Conservation (phyloP, 225 moss, liverwort and hornwort genomes). For the Pseudoscleropodium purum region DNA sequence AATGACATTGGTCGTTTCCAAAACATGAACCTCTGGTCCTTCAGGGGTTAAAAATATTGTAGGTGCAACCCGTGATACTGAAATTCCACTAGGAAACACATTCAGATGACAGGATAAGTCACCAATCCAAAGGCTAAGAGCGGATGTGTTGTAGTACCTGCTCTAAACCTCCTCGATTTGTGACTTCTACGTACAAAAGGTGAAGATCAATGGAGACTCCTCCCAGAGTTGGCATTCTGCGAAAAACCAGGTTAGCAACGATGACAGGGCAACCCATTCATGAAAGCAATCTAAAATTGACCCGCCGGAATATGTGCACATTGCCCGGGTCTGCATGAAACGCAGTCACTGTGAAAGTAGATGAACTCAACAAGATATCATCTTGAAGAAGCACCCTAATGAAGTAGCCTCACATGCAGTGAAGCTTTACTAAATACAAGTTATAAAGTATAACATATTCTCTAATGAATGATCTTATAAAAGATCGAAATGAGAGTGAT, state of each 20-base stretch:
- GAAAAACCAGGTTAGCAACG: background rate
- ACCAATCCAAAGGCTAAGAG: background rate
- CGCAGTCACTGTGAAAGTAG: background rate
- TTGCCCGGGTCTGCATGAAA: background rate
- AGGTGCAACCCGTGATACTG: background rate
- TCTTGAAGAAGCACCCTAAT: background rate
- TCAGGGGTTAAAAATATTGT: background rate
- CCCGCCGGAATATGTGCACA: background rate
- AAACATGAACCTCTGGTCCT: background rate
- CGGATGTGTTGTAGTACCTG: background rate
- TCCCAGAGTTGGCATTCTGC: slow-evolving; percentile 76
- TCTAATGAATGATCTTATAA: background rate
- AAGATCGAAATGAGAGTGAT: background rate
- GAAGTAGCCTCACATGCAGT: background rate
- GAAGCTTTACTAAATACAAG: background rate
- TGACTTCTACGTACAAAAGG: slow-evolving; percentile 72
- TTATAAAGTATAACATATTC: background rate
- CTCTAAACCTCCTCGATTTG: slow-evolving; percentile 68
- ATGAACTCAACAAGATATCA: background rate
- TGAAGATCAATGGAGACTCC: slow-evolving; percentile 84
- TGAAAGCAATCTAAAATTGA: background rate
- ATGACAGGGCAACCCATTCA: background rate
- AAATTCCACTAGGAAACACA: background rate
- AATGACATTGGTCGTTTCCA: background rate
- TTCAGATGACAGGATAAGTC: background rate